Evolutionary conservation across 257 asterid species (phyloP).

Genomic region (Verbena officinalis): DNA sequence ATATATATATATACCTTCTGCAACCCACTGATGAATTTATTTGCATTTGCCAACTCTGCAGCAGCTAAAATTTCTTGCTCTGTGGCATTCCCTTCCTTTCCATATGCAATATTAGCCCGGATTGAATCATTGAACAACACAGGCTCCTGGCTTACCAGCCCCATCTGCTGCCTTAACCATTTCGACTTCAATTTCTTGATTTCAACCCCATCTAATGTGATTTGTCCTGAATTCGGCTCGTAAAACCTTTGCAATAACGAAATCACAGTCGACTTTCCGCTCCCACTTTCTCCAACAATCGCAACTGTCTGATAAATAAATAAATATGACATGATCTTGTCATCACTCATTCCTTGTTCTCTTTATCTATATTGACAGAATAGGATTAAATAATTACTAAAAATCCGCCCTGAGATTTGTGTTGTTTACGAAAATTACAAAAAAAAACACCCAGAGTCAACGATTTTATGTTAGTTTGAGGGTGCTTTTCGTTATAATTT

Average conservation of each 20-base stretch:
- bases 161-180: constrained; percentile 64
- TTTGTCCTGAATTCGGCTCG: constrained; percentile 48
- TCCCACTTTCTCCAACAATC: constrained; percentile 63
- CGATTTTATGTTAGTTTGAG: too few relatives aligned
- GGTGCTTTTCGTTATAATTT: too few relatives aligned
- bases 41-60: constrained; percentile 56
- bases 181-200: constrained; percentile 38
- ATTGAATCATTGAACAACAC: constrained; percentile 50
- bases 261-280: constrained; percentile 62
- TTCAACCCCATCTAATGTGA: constrained; percentile 44
- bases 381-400: too few relatives aligned
- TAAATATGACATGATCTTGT: background rate
- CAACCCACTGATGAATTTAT: constrained; percentile 49
- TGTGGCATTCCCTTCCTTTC: constrained; percentile 45
- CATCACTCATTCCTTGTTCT: background rate
- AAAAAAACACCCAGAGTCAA: too few relatives aligned
- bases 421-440: too few relatives aligned
- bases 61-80: constrained; percentile 52
- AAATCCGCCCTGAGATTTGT: too few relatives aligned
- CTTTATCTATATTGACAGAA: background rate
- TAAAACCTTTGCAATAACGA: constrained; percentile 58
- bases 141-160: constrained; percentile 60
- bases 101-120: constrained; percentile 54
- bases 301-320: constrained; percentile 50
- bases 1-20: constrained; percentile 37